Conservation (phyloP, 441 rosid species). For the Bruguiera hainesii region DNA sequence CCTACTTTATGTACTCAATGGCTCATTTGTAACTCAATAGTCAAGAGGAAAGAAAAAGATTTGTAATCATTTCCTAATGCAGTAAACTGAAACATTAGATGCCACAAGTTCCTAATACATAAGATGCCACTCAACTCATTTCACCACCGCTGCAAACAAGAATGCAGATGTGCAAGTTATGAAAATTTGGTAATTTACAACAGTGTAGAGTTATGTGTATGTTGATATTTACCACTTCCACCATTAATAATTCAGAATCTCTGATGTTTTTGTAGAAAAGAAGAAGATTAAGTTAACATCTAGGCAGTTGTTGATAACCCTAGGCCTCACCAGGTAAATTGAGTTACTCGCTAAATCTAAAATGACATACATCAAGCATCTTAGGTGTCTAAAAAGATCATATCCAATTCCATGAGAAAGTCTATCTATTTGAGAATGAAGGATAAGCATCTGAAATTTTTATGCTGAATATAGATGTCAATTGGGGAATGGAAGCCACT, state of each 20-base stretch:
- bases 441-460: constrained; percentile 29
- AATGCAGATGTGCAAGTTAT: constrained; percentile 22
- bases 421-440: constrained; percentile 9
- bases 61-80: constrained; percentile 3
- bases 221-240: neutral
- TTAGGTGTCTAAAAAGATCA: constrained; percentile 8
- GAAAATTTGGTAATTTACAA: constrained; percentile 1
- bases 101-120: constrained; percentile 10
- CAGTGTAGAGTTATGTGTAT: neutral
- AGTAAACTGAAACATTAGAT: constrained; percentile 4
- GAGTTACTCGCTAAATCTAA: constrained; percentile 14
- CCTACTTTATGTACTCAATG: neutral
- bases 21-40: neutral
- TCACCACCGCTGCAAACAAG: constrained; percentile 22
- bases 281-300: constrained; percentile 41
- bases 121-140: constrained; percentile 18
- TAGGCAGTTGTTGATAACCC: constrained; percentile 42
- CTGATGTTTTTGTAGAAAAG: constrained; percentile 32
- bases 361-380: constrained; percentile 5
- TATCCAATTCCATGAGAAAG: constrained; percentile 16
- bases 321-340: constrained; percentile 42
- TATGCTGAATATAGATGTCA: constrained; percentile 22
- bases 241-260: constrained; percentile 38
- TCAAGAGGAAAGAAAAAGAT: neutral
- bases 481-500: constrained; percentile 32